phyloP scores from a whole-genome alignment of 805 yeast genomes.

The Saccharomycopsis javanensis region DNA sequence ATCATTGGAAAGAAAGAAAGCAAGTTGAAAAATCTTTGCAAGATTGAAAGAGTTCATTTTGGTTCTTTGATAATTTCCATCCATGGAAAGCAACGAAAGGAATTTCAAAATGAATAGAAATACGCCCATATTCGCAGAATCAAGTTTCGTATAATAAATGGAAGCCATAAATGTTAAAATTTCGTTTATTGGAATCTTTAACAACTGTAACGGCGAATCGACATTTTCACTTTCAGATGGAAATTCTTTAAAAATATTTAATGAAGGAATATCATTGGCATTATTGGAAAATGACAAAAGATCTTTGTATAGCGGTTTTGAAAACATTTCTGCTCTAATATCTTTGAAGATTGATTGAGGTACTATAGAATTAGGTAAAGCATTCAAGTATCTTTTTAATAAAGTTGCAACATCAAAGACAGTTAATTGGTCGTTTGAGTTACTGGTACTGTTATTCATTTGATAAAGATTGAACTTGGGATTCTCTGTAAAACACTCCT shows the following conservation, averaged over 20 bases:
- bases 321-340: constrained; percentile 18
- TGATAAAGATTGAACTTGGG: constrained; percentile 33
- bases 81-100: constrained; percentile 4
- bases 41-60: constrained; percentile 31
- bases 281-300: constrained; percentile 13
- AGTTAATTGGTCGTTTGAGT: constrained; percentile 22
- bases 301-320: constrained; percentile 3
- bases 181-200: constrained; percentile 6
- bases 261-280: constrained; percentile 13
- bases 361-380: constrained; percentile 84
- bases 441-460: background rate
- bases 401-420: constrained; percentile 96
- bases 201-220: background rate
- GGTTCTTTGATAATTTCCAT: constrained; percentile 22
- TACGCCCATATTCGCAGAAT: constrained; percentile 6
- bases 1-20: constrained; percentile 23
- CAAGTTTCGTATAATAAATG: constrained; percentile 1
- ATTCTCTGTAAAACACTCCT: constrained; percentile 69
- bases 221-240: background rate
- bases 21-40: constrained; percentile 31
- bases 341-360: constrained; percentile 34
- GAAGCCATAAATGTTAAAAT: constrained; percentile 5
- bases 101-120: constrained; percentile 10
- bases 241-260: constrained; percentile 16
- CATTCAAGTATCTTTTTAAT: constrained; percentile 74